phyloP scores from a whole-genome alignment of 805 yeast species.

The Sungouiozyma ichnusensis region DNA sequence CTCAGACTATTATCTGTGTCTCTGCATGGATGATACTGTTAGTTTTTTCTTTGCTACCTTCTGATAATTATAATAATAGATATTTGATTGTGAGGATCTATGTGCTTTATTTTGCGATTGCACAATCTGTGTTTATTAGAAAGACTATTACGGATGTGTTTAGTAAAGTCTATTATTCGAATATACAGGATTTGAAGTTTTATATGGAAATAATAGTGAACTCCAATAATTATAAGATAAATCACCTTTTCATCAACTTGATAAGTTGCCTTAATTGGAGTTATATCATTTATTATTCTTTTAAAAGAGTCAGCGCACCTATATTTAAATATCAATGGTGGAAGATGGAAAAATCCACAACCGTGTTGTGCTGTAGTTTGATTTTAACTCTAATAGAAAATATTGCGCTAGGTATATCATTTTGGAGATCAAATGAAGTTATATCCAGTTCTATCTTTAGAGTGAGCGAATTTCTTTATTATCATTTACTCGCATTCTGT shows the following conservation, averaged over 20 bases:
- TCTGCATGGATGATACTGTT: slow-evolving; percentile 64
- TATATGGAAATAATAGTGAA: slow-evolving; percentile 20
- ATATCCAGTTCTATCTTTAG: too few relatives aligned
- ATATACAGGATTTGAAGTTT: slow-evolving; percentile 42
- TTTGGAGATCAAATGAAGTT: too few relatives aligned
- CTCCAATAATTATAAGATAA: slow-evolving; percentile 10
- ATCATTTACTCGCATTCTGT: neutral
- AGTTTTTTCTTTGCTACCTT: slow-evolving; percentile 39
- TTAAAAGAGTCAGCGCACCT: neutral
- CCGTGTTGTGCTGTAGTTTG: neutral
- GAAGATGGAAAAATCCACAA: neutral
- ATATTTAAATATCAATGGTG: neutral
- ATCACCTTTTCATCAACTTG: slow-evolving; percentile 10
- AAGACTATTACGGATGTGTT: slow-evolving; percentile 36
- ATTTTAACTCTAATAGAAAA: neutral
- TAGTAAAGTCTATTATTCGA: slow-evolving; percentile 38
- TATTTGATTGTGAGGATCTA: slow-evolving; percentile 50
- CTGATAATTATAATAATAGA: slow-evolving; percentile 37
- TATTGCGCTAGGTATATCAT: neutral
- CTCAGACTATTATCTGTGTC: slow-evolving; percentile 44
- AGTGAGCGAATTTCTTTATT: too few relatives aligned
- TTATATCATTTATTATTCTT: slow-evolving; percentile 17
- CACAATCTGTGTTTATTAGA: slow-evolving; percentile 41
- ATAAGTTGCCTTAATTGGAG: slow-evolving; percentile 21
- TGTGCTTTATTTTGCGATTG: slow-evolving; percentile 45